Conservation (phyloP, 345 rosid genomes). For the Eucalyptus tenuipes region DNA sequence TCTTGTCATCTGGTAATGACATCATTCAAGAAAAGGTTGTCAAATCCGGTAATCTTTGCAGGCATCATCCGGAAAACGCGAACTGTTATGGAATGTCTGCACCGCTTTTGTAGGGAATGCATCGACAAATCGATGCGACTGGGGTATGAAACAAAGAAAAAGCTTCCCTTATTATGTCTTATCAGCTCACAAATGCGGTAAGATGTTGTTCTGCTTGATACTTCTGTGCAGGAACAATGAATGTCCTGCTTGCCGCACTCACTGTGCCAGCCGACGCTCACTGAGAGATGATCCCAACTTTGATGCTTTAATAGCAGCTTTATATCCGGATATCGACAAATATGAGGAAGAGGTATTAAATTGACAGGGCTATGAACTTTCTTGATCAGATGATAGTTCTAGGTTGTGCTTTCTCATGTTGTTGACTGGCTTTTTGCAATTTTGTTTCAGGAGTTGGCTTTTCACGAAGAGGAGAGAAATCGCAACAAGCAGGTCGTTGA, state of each 20-base stretch:
- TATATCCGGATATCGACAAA: constrained; percentile 69
- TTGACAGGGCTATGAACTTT: background rate
- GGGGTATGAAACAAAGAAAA: constrained; percentile 43
- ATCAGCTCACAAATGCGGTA: background rate
- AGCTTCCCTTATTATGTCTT: background rate
- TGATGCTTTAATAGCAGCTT: constrained; percentile 78
- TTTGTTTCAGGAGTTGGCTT: constrained; percentile 59
- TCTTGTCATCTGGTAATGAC: background rate
- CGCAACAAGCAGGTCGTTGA: constrained; percentile 76
- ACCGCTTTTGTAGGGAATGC: constrained; percentile 92
- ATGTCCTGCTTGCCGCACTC: constrained; percentile 98
- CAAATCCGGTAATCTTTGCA: constrained; percentile 6
- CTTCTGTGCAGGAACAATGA: constrained; percentile 72
- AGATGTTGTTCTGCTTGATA: background rate
- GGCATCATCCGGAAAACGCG: constrained; percentile 94
- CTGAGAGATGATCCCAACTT: constrained; percentile 89
- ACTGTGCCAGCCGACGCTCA: constrained; percentile 95
- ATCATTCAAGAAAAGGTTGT: background rate
- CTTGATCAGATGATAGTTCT: background rate
- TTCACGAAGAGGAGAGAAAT: constrained; percentile 74
- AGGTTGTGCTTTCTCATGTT: background rate
- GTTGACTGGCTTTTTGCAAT: background rate
- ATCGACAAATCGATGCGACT: constrained; percentile 95
- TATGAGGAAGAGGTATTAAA: constrained; percentile 61
- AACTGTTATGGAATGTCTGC: constrained; percentile 94